These are phyloP conservation scores for Croton setiger DNA, from an alignment of 441 rosid genomes.

Conservation along the genomic window DNA sequence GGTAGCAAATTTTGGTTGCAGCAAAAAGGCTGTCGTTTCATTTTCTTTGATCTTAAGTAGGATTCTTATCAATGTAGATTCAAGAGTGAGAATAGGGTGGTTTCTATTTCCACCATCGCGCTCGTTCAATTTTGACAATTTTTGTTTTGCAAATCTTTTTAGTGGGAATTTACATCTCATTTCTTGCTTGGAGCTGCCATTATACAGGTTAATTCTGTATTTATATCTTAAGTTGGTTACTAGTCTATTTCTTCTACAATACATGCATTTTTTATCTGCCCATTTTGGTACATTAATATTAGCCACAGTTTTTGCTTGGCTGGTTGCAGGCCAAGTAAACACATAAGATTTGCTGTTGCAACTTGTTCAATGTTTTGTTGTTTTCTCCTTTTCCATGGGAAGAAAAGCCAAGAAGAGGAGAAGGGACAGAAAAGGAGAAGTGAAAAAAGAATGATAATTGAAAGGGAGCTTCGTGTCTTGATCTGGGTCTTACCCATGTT, in stretches of 20 bases:
- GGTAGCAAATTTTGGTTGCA: conserved; percentile 19
- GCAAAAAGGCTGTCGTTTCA: background rate
- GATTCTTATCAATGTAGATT: background rate
- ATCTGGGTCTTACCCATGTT: background rate
- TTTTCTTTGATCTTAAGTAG: background rate
- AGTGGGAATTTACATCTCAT: background rate
- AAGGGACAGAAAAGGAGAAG: background rate
- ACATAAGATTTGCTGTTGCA: background rate
- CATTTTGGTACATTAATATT: background rate
- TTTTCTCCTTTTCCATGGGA: background rate
- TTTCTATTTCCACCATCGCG: background rate
- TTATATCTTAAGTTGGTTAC: background rate
- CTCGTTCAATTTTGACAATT: too few species aligned
- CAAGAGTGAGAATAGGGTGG: background rate
- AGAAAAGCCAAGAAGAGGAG: background rate
- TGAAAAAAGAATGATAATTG: background rate
- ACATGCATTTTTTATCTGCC: background rate
- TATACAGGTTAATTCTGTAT: background rate
- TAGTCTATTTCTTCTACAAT: background rate
- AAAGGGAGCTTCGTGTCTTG: background rate
- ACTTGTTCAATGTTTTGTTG: conserved; percentile 1
- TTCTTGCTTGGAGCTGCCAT: background rate
- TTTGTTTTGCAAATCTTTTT: too few species aligned
- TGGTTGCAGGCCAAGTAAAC: background rate
- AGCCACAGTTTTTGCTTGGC: conserved; percentile 16